Evolutionary conservation across 495 filamentous ascomycete genomes (phyloP), one percentile per base, ranked within the genome.

Genomic region (Tuber melanosporum): DNA sequence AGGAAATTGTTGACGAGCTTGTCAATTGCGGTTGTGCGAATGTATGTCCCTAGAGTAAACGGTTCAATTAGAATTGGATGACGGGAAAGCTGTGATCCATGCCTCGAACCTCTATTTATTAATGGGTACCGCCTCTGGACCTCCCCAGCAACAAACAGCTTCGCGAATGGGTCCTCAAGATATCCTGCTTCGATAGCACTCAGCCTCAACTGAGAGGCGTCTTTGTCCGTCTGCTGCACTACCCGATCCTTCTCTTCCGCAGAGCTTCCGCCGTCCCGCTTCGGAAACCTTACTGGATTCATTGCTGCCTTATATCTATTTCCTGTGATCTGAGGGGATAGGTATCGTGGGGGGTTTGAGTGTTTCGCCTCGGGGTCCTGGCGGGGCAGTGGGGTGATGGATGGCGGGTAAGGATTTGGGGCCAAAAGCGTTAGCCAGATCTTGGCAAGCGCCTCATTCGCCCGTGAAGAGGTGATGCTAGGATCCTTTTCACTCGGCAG

Each of bases 161-260:
- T 84, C 5, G 93, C 94, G 85, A 91, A 98, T 0, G 89, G 88
- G 83, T 99, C 95, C 32, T 92, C 84, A 0, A 98, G 87, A 84
- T 98, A 98, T 72, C 93, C 94, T n/a, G 94, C 84, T 73, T 90
- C 87, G 19, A 97, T 94, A 19, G 94, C 95, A 82, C 94, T 97
- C 84, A 96, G 85, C 15, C 96, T 89, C 43, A 93, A 97, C 42
- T 92, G 89, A 77, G 92, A 92, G 71, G 95, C 95, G 87, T 99
- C 95, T 80, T 91, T 90, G 85, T 99, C 95, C 22, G 95, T 99
- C 73, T 91, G 89, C 84, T 97, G 94, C 71, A 98, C 91, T 41
- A 80, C 32, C 1, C 70, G 57, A 32, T 80, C 78, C n/a, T 80
- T 80, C 49, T 73, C 73, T 46, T 80, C 77, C 0, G 14, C 26